These are phyloP conservation scores for Perilla frutescens DNA, from an alignment of 257 asterid genomes.

Conservation along the genomic window DNA sequence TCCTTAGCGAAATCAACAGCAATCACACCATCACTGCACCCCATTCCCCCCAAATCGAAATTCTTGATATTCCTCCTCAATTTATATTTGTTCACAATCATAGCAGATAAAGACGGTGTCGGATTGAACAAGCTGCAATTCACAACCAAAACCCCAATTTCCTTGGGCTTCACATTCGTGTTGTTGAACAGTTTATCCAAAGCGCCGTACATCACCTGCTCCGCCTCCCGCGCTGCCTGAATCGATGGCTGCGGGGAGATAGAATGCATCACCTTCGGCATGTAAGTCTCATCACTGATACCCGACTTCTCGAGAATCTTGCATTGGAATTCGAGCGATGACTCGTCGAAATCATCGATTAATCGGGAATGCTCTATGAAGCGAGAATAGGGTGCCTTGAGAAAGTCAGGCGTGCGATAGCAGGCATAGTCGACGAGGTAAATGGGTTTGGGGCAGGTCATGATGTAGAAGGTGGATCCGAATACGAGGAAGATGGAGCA, in stretches of 20 bases:
- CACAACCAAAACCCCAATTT: conserved; percentile 73
- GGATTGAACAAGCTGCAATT: conserved; percentile 81
- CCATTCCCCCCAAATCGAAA: conserved; percentile 79
- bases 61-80: conserved; percentile 68
- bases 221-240: no score
- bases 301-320: conserved; percentile 77
- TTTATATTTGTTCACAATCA: no score
- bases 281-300: no score
- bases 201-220: conserved; percentile 63
- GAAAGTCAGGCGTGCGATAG: conserved; percentile 54
- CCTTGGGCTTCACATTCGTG: conserved; percentile 59
- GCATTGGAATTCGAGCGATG: conserved; percentile 68
- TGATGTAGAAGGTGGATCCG: conserved; percentile 70
- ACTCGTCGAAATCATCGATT: conserved; percentile 63
- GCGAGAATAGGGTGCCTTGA: conserved; percentile 47
- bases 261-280: no score
- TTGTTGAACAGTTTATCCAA: conserved; percentile 62
- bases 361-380: conserved; percentile 66
- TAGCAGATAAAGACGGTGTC: no score
- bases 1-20: conserved; percentile 78
- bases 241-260: no score
- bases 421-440: conserved; percentile 71
- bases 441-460: conserved; percentile 72
- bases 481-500: conserved; percentile 64
- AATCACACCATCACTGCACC: conserved; percentile 80